phyloP scores from a whole-genome alignment of 106 monocot species.

The Acorus gramineus region DNA sequence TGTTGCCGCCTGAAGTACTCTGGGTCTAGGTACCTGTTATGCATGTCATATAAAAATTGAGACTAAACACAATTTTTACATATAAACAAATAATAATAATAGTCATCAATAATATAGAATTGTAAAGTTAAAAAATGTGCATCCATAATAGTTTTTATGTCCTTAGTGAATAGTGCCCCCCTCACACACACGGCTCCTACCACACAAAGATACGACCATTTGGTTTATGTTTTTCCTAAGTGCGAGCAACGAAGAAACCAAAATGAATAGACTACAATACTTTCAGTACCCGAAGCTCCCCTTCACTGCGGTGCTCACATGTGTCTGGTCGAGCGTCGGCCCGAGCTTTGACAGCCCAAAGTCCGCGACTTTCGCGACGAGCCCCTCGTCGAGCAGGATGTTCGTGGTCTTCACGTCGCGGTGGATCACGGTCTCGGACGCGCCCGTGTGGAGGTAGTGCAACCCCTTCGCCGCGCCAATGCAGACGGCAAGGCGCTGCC shows the following conservation, averaged over 20 bases:
- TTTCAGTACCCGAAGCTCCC: conserved; percentile 52
- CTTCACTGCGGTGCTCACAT: conserved; percentile 69
- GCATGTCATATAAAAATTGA: no score
- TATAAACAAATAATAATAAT: no score
- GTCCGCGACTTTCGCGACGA: conserved; percentile 18
- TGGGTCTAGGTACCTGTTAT: conserved; percentile 25
- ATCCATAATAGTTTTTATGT: no score
- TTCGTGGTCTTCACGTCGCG: conserved; percentile 26
- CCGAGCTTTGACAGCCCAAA: conserved; percentile 35
- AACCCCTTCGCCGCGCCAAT: conserved; percentile 55
- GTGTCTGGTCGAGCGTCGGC: conserved; percentile 50
- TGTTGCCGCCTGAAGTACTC: conserved; percentile 62
- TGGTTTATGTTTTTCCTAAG: no score
- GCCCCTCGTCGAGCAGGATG: conserved; percentile 19
- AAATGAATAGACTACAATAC: no score
- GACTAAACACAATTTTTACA: no score
- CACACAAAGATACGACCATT: no score
- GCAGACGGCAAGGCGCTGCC: conserved; percentile 45
- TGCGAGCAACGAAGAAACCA: no score
- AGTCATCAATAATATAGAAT: no score
- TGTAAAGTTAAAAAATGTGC: no score
- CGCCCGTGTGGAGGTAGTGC: conserved; percentile 64
- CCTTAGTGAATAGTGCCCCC: no score
- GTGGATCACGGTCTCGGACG: conserved; percentile 28
- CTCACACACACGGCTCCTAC: no score